Percentiles rank a stretch among this genome's conserved stretches.
phyloP scores from a whole-genome alignment of 495 filamentous ascomycete genomes.

The Xylaria nigripes region DNA sequence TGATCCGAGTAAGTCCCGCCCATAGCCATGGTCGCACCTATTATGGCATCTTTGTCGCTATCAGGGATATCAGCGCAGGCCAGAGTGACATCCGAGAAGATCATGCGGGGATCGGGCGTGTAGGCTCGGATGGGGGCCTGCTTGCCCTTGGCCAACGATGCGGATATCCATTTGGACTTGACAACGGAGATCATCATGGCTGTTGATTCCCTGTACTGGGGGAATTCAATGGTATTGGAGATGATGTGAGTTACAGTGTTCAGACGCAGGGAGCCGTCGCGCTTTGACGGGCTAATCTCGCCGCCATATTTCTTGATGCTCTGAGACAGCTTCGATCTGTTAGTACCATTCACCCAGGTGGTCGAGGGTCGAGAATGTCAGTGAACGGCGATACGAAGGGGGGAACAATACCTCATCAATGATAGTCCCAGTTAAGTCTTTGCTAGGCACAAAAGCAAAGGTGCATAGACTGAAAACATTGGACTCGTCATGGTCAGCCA shows the following conservation, averaged over 20 bases:
- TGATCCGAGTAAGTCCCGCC: slow-evolving; percentile 70
- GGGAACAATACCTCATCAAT: slow-evolving; percentile 35
- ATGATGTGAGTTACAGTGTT: slow-evolving; percentile 71
- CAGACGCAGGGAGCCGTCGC: slow-evolving; percentile 42
- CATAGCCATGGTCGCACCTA: slow-evolving; percentile 80
- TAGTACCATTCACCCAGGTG: slow-evolving; percentile 16
- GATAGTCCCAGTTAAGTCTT: slow-evolving; percentile 30
- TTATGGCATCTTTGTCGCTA: slow-evolving; percentile 87
- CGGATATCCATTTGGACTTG: slow-evolving; percentile 69
- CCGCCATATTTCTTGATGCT: slow-evolving; percentile 51
- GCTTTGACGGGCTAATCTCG: slow-evolving; percentile 37
- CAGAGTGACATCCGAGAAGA: slow-evolving; percentile 74
- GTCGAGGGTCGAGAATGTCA: background rate
- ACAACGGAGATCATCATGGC: slow-evolving; percentile 76
- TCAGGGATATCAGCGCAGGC: slow-evolving; percentile 71
- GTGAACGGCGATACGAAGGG: background rate
- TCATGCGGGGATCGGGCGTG: slow-evolving; percentile 82
- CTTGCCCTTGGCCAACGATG: slow-evolving; percentile 57
- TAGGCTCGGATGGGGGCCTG: slow-evolving; percentile 72
- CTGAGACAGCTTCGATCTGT: slow-evolving; percentile 34
- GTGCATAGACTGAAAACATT: slow-evolving; percentile 31
- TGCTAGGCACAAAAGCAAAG: slow-evolving; percentile 40
- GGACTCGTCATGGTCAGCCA: slow-evolving; percentile 31
- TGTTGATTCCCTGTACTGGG: slow-evolving; percentile 62
- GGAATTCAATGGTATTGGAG: slow-evolving; percentile 78